Conservation (phyloP, 768 basidiomycete species). For the Auriscalpium microsporum region DNA sequence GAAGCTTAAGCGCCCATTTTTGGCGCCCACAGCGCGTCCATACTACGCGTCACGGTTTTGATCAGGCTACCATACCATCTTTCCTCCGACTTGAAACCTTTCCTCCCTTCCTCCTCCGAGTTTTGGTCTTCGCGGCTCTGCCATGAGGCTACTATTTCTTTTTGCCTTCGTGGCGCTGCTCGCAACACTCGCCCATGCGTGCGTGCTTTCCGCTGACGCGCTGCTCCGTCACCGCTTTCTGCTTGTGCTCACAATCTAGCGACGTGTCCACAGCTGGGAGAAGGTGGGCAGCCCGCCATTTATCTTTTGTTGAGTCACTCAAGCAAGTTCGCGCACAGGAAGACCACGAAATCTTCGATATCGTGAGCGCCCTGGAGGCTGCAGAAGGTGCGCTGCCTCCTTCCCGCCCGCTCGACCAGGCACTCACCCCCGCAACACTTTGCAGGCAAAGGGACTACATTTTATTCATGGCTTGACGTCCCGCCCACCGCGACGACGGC, state of each 20-base stretch:
- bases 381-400: constrained; percentile 53
- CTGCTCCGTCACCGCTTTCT: not conserved
- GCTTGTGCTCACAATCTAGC: not conserved
- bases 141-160: constrained; percentile 46
- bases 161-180: constrained; percentile 44
- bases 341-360: constrained; percentile 95
- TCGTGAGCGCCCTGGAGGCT: constrained; percentile 71
- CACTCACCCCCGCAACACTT: not conserved
- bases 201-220: constrained; percentile 23
- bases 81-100: constrained; percentile 9
- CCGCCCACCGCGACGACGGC: constrained; percentile 59
- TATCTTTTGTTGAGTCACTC: not conserved
- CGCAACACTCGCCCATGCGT: constrained; percentile 50
- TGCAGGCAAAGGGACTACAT: constrained; percentile 79
- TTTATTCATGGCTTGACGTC: constrained; percentile 91
- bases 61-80: not conserved
- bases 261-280: constrained; percentile 46
- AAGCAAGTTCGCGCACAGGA: constrained; percentile 37
- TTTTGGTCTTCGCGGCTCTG: not conserved
- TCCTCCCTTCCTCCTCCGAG: constrained; percentile 1
- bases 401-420: not conserved
- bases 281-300: constrained; percentile 35
- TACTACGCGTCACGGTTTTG: not conserved
- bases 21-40: not conserved
- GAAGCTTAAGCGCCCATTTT: too few species aligned